Conservation (phyloP, 495 filamentous ascomycete genomes). For the Articulospora tetracladia region DNA sequence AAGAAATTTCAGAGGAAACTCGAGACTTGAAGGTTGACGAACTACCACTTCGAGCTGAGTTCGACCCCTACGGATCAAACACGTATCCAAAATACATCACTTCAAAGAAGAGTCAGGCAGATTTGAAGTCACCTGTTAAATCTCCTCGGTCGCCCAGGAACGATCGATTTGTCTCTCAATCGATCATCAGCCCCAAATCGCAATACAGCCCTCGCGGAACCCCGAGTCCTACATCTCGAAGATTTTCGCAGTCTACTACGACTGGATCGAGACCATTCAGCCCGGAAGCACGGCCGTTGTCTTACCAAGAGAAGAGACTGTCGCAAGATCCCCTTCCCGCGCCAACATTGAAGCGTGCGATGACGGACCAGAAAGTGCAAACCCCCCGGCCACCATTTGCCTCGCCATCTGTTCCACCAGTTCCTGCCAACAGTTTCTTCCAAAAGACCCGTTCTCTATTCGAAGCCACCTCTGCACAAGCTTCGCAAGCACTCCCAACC, state of each 20-base stretch:
- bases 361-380: background rate
- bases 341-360: background rate
- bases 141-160: background rate
- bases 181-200: background rate
- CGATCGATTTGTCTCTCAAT: background rate
- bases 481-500: background rate
- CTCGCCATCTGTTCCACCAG: background rate
- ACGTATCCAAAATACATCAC: constrained; percentile 10
- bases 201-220: background rate
- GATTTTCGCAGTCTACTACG: background rate
- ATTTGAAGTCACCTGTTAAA: background rate
- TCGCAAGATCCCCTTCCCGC: background rate
- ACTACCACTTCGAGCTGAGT: constrained; percentile 10
- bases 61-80: constrained; percentile 12
- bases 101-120: background rate
- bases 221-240: background rate
- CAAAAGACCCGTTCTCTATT: constrained; percentile 21
- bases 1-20: background rate
- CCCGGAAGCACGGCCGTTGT: background rate
- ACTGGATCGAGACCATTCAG: background rate
- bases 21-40: constrained; percentile 8
- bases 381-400: background rate
- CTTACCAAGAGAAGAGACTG: background rate
- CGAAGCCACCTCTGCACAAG: constrained; percentile 9
- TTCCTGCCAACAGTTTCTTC: constrained; percentile 10